phyloP scores from a whole-genome alignment of 805 yeast genomes.

The Komagataella pseudopastoris region DNA sequence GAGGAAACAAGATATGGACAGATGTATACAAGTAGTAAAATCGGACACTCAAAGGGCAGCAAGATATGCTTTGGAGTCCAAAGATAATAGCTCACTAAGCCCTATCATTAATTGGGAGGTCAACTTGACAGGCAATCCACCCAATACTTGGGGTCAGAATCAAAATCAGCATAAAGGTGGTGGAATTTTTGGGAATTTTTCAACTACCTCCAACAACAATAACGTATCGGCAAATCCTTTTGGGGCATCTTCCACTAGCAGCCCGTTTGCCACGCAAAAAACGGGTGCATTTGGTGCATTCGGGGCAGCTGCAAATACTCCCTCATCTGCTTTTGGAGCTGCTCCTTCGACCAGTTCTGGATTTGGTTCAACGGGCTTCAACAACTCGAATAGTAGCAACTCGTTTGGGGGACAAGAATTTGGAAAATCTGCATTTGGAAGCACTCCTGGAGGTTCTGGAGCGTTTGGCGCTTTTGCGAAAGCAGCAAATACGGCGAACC shows the following conservation, averaged over 20 bases:
- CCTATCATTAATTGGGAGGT: not conserved
- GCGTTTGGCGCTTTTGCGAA: not conserved
- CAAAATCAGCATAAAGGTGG: not conserved
- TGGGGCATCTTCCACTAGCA: not conserved
- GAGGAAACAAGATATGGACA: not conserved
- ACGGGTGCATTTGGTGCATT: not conserved
- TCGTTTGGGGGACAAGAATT: constrained; percentile 1
- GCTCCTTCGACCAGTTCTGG: not conserved
- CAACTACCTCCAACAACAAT: not conserved
- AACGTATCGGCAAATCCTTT: not conserved
- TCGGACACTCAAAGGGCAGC: not conserved
- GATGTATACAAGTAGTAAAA: not conserved
- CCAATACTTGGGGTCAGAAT: not conserved
- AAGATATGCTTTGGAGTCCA: not conserved
- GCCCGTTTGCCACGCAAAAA: not conserved
- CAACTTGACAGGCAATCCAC: not conserved
- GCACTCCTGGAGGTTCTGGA: not conserved
- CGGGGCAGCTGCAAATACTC: not conserved
- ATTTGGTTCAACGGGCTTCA: not conserved
- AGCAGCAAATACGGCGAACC: not conserved
- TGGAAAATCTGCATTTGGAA: not conserved
- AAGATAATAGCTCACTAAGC: not conserved
- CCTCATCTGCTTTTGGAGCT: constrained; percentile 1
- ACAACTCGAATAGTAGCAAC: not conserved
- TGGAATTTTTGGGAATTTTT: not conserved